phyloP scores from a whole-genome alignment of 129 eudicot genomes.

The Lactuca saligna region DNA sequence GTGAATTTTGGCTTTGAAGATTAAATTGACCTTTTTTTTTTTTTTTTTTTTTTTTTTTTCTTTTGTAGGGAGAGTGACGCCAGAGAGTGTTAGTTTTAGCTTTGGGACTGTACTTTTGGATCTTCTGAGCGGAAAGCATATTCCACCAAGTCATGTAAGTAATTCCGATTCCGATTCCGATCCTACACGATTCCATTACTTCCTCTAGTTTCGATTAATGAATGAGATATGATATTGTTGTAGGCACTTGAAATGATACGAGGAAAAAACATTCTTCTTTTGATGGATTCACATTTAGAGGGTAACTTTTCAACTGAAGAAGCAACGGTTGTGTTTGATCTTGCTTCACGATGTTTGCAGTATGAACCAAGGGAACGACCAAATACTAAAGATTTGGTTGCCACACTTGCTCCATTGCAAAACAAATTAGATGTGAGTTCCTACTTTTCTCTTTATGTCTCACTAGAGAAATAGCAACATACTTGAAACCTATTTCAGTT shows the following conservation, averaged over 20 bases:
- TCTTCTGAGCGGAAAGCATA: constrained; percentile 93
- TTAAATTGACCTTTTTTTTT: not conserved
- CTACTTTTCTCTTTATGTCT: not conserved
- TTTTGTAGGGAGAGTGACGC: constrained; percentile 79
- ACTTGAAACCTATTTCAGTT: no score
- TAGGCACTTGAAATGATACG: constrained; percentile 96
- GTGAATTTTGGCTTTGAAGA: no score
- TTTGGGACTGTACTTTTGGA: constrained; percentile 91
- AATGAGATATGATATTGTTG: constrained; percentile 1
- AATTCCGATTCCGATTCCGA: constrained; percentile 7
- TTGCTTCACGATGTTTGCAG: constrained; percentile 85
- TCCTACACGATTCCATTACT: not conserved
- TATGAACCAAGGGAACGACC: constrained; percentile 96
- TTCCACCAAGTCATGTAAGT: constrained; percentile 89
- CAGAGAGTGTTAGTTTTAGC: constrained; percentile 87
- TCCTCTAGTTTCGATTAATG: not conserved
- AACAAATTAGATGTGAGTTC: constrained; percentile 65
- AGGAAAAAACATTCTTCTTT: constrained; percentile 72
- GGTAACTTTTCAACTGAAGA: constrained; percentile 90
- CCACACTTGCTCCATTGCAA: constrained; percentile 73
- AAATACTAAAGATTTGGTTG: constrained; percentile 68
- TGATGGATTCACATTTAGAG: constrained; percentile 96
- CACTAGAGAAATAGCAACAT: not conserved
- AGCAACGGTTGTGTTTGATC: constrained; percentile 80
- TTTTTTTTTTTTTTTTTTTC: constrained; percentile 2